A percentile compares a stretch with the other conserved stretches of the same genome.
Conservation (phyloP, 2,329 filamentous ascomycete species). For the Colletotrichum navitas region DNA sequence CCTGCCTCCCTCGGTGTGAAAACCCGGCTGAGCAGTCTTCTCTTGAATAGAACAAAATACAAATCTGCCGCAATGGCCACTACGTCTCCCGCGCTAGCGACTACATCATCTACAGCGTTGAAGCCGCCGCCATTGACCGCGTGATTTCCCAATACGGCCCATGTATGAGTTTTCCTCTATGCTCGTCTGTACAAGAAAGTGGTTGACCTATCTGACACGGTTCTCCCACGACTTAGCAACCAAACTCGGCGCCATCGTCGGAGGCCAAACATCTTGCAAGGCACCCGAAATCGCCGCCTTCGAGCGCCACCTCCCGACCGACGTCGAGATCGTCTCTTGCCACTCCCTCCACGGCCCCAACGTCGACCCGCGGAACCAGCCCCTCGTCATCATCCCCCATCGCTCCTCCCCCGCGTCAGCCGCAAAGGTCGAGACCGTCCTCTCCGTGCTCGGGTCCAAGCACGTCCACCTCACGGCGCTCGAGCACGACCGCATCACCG, state of each 20-base stretch:
- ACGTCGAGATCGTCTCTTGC: slow-evolving; percentile 94
- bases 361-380: slow-evolving; percentile 89
- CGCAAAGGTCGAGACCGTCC: slow-evolving; percentile 81
- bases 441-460: slow-evolving; percentile 87
- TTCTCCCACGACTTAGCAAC: slow-evolving; percentile 72
- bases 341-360: slow-evolving; percentile 96
- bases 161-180: slow-evolving; percentile 68
- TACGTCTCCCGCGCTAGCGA: slow-evolving; percentile 96
- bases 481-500: slow-evolving; percentile 96
- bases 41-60: slow-evolving; percentile 75
- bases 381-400: slow-evolving; percentile 93
- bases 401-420: slow-evolving; percentile 84
- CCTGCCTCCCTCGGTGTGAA: slow-evolving; percentile 22
- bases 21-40: slow-evolving; percentile 38
- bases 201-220: slow-evolving; percentile 19
- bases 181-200: neutral
- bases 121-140: slow-evolving; percentile 88
- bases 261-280: slow-evolving; percentile 98
- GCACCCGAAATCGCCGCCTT: slow-evolving; percentile 95
- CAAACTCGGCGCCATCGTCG: slow-evolving; percentile 94
- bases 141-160: slow-evolving; percentile 92
- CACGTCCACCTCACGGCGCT: slow-evolving; percentile 88
- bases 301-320: slow-evolving; percentile 85
- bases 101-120: slow-evolving; percentile 99
- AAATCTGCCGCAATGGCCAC: slow-evolving; percentile 94